Base-by-base conservation (phyloP, 129 eudicot genomes). In the Scalesia atractyloides region DNA sequence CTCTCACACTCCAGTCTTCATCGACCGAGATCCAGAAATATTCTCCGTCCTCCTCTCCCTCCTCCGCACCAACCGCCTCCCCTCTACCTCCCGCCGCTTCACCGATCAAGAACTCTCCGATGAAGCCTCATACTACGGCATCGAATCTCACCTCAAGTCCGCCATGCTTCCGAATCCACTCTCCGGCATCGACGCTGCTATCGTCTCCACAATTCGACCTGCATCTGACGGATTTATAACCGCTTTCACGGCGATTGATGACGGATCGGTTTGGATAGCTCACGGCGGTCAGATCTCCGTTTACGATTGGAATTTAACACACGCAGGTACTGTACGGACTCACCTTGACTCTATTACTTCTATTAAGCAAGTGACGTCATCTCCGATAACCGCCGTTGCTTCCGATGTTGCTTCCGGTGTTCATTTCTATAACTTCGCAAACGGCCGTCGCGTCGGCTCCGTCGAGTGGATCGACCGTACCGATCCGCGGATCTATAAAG, bases 21-120 rank as follows among this genome's bases (percentile, higher is more conserved):
- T 93, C 3, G 98, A 93, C 87, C 95, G 96, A 2, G 96, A 92
- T 73, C 98, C 98, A 1, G 91, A 89, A 33, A 83, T 85, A 34
- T 92, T 92, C 83, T 73, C 96, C 33, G 76, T 78, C 58, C 86
- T 92, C 18, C 86, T 92, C 33, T 83, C 95, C 0, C 96, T 89
- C 76, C 95, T 92, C 84, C 98, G 98, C 2, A 73, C 96, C 73
- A 78, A 77, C 50, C 89, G 84, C 58, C 92, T 84, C 22, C 96
- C 92, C 18, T 79, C 96, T 74, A 79, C 85, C 47, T 73, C 86
- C 70, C 84, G 84, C 69, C 85, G 86, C 7, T 86, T 86, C 84
- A 73, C 94, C 59, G 84, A 71, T 46, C 91, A 84, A 9, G 92
- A 92, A 44, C 90, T 92, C 73, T 63, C 85, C 76, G 84, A 85